phyloP scores from a whole-genome alignment of 2,329 filamentous ascomycete species.

The Nigrospora oryzae region DNA sequence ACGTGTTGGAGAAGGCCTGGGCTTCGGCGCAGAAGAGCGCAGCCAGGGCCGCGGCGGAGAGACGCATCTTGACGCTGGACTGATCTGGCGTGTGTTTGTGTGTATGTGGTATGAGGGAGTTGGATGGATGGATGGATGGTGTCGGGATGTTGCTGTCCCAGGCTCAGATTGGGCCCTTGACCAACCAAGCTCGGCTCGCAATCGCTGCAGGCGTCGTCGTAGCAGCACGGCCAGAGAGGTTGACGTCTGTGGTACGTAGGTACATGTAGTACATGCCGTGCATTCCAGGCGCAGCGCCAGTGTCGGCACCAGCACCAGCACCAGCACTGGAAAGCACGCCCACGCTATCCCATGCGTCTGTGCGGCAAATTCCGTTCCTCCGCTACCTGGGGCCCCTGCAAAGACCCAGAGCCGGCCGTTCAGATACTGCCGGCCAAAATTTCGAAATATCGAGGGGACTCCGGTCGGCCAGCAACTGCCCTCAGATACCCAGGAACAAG shows the following conservation, averaged over 20 bases:
- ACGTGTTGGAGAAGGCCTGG: slow-evolving; percentile 75
- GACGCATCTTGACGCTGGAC: slow-evolving; percentile 36
- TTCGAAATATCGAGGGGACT: no score
- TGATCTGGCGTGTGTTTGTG: slow-evolving; percentile 1
- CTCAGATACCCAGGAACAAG: neutral
- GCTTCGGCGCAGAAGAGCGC: slow-evolving; percentile 45
- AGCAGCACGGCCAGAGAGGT: no score
- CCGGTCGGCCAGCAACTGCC: no score
- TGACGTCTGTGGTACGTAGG: no score
- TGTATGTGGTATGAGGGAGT: neutral
- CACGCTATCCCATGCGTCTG: neutral
- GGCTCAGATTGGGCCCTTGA: no score
- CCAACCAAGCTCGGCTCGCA: no score
- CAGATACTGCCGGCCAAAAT: no score
- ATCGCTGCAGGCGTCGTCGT: no score
- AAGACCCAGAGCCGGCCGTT: neutral
- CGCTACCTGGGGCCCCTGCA: neutral
- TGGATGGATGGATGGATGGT: no score
- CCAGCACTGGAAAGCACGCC: neutral
- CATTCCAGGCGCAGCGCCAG: neutral
- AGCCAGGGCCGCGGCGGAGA: slow-evolving; percentile 39
- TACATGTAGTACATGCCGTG: no score
- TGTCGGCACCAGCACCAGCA: neutral
- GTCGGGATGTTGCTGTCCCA: no score
- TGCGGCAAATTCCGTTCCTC: slow-evolving; percentile 1